Evolutionary conservation across 805 yeast genomes (phyloP).

Genomic region (Hanseniaspora hatyaiensis): DNA sequence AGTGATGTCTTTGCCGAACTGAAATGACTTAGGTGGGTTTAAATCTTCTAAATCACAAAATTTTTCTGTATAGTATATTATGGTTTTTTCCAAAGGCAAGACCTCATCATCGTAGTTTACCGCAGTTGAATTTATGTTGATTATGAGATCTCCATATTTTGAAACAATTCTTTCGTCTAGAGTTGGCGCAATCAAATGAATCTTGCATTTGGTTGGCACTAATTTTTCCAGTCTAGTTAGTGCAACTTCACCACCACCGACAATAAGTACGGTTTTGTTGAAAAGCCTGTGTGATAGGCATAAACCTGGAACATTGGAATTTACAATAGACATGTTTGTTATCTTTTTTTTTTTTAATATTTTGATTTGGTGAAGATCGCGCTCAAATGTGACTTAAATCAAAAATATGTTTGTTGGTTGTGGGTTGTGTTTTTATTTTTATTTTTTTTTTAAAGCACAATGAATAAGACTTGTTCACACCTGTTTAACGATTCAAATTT

Average conservation of each 20-base stretch:
- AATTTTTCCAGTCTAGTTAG: slow-evolving; percentile 26
- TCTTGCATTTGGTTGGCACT: slow-evolving; percentile 27
- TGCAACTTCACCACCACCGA: slow-evolving; percentile 31
- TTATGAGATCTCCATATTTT: background rate
- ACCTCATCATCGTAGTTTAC: background rate
- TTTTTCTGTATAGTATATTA: slow-evolving; percentile 1
- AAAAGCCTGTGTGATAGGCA: slow-evolving; percentile 26
- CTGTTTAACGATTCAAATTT: no score
- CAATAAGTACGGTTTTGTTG: slow-evolving; percentile 23
- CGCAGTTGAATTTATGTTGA: background rate
- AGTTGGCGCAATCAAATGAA: slow-evolving; percentile 24
- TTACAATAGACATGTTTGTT: slow-evolving; percentile 6
- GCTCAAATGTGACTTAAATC: background rate
- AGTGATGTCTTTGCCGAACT: background rate
- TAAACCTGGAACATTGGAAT: slow-evolving; percentile 20
- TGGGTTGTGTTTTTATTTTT: no score
- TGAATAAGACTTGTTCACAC: no score
- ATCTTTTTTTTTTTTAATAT: no score
- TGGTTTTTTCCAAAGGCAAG: background rate
- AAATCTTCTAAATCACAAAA: slow-evolving; percentile 4
- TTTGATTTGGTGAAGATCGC: background rate
- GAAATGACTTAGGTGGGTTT: background rate
- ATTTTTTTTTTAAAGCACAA: no score
- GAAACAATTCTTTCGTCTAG: slow-evolving; percentile 1
- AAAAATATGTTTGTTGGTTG: no score